Base-by-base conservation (phyloP, 257 asterid genomes). In the Capsicum baccatum region DNA sequence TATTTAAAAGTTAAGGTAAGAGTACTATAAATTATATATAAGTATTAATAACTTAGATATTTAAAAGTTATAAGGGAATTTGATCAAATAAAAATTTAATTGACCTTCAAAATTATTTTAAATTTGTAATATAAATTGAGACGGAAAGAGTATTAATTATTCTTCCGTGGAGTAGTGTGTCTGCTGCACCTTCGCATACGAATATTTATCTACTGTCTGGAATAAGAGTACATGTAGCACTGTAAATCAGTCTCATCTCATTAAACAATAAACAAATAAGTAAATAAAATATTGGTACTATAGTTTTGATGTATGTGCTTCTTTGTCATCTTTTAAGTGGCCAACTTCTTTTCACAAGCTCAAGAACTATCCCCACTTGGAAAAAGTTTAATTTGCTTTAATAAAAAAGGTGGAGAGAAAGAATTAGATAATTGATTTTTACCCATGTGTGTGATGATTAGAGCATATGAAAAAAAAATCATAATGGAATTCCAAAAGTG, bases 381-480 rank as follows among this genome's bases (percentile, higher is more conserved):
- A 76, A 52, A 68, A 76, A 52, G 81, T 17, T 52, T 26, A 76
- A 26, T 52, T 54, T 76, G 19, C 81, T 76, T 76, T 76, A 76
- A 76, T 26, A 50, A 50, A 12, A 12, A 9, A 42, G 8, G n/a
- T 47, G 5, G 50, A 80, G 35, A 21, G 12, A 56, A 67, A 64
- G 76, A 73, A 57, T 19, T 54, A 63, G 82, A 69, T 59, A 21
- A 67, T 44, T 35, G 71, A 44, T 44, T 42, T 44, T 82, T 64
- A 19, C 58, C 79, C 48, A 83, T 79, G 84, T 86, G 76, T 42
- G 84, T 66, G 67, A 83, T 86, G 71, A 86, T 83, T 67, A 83
- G 42, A 16, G 66, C 82, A 79, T 71, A 83, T 83, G 79, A 64
- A 68, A 79, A 59, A 55, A 21, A 47, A n/a, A 52, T 12, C 63